Evolutionary conservation across 495 filamentous ascomycete genomes (phyloP).

Genomic region (Penicillium goetzii): DNA sequence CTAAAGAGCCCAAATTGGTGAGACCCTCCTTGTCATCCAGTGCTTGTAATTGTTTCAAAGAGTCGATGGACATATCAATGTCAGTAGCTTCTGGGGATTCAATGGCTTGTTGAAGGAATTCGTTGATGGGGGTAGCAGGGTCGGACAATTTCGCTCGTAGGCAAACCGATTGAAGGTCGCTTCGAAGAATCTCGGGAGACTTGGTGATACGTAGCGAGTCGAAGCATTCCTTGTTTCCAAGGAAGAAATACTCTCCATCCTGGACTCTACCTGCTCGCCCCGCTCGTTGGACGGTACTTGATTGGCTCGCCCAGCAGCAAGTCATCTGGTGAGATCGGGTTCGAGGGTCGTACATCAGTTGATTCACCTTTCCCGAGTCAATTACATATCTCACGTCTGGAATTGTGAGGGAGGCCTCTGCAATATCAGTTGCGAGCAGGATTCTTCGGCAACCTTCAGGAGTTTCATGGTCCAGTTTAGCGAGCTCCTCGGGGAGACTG

Average conservation of each 20-base stretch:
- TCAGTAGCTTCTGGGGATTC: constrained; percentile 53
- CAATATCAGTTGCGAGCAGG: constrained; percentile 63
- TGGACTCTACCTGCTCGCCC: constrained; percentile 63
- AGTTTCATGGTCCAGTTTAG: constrained; percentile 48
- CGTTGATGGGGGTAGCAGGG: constrained; percentile 34
- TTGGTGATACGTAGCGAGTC: constrained; percentile 51
- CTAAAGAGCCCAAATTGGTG: constrained; percentile 55
- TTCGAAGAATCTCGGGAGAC: constrained; percentile 43
- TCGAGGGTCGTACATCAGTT: constrained; percentile 52
- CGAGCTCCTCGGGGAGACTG: constrained; percentile 48
- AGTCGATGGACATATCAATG: constrained; percentile 49
- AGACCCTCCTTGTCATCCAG: constrained; percentile 54
- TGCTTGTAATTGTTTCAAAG: constrained; percentile 51
- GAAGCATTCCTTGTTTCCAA: constrained; percentile 54
- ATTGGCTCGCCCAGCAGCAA: constrained; percentile 58
- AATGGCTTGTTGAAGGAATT: constrained; percentile 55
- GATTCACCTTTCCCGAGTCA: constrained; percentile 58
- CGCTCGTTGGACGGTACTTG: constrained; percentile 58
- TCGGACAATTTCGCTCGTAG: constrained; percentile 21
- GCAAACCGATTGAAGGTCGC: constrained; percentile 20
- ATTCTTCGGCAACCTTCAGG: constrained; percentile 57
- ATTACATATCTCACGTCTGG: constrained; percentile 62
- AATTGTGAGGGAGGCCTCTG: constrained; percentile 64
- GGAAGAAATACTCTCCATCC: constrained; percentile 60
- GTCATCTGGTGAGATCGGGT: constrained; percentile 49